A percentile compares a stretch with the other conserved stretches of the same genome.
phyloP scores from a whole-genome alignment of 192 early-diverging fungal species.

The Lobosporangium transversale region DNA sequence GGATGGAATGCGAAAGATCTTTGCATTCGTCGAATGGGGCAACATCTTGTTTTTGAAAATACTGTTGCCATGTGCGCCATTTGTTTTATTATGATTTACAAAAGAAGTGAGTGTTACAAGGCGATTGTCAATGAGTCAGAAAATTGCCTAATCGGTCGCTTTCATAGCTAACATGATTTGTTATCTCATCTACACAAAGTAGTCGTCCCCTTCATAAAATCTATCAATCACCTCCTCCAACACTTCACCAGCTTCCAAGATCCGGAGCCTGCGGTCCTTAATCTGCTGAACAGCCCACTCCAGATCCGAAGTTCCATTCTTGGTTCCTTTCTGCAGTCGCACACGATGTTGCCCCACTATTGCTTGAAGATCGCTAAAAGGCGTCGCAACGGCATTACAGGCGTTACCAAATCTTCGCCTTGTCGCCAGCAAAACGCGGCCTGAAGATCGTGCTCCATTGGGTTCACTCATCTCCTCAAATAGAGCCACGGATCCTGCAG shows the following conservation, averaged over 20 bases:
- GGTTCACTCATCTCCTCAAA: conserved; percentile 20
- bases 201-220: conserved; percentile 43
- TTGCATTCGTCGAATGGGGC: no score
- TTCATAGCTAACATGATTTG: no score
- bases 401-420: conserved; percentile 1
- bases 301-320: conserved; percentile 36
- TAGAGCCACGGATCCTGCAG: conserved; percentile 8
- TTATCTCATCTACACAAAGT: no score
- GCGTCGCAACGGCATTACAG: not conserved
- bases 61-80: no score
- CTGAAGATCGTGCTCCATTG: conserved; percentile 7
- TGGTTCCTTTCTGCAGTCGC: conserved; percentile 25
- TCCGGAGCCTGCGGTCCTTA: conserved; percentile 37
- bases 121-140: no score
- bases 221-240: conserved; percentile 35
- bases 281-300: conserved; percentile 43
- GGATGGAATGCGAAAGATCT: no score
- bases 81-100: no score
- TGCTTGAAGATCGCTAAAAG: not conserved
- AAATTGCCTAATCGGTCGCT: no score
- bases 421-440: conserved; percentile 1
- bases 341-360: conserved; percentile 4
- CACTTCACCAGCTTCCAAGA: conserved; percentile 36
- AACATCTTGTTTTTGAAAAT: no score
- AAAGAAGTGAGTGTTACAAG: no score